Base-by-base conservation (phyloP, 225 moss, liverwort and hornwort genomes). In the Anthoceros angustus region DNA sequence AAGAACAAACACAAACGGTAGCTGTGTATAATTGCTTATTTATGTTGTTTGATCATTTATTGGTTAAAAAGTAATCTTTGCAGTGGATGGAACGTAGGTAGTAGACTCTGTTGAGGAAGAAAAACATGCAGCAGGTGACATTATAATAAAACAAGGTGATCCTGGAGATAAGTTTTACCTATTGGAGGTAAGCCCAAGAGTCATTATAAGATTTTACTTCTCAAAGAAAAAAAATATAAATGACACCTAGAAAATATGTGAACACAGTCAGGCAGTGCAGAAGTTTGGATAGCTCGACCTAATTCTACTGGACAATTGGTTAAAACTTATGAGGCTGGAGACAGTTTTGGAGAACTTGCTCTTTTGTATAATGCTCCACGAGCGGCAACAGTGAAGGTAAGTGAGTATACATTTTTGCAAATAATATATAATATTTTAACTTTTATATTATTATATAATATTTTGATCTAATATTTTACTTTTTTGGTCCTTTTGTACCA, bases 281-380 rank as follows among this genome's bases (percentile, higher is more conserved):
- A 98, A 10, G 98, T 87, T 0, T 91, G 79, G 66, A 72, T 80
- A 66, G 74, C 78, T 38, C 76, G 74, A n/a, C 63, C 65, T 38
- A 78, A 69, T 0, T 61, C 0, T 10, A 74, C 87, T 40, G 76
- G 85, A 15, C 66, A 83, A 0, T 65, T 83, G 68, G 89, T 98
- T 39, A 89, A 87, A 66, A 77, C 50, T 25, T 98, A 98, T 16
- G 78, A 80, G 11, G 67, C 87, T 7, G 98, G 98, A 39, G 98
- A 98, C 25, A 87, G 82, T 23, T 98, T 98, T 77, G 98, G 98
- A 42, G 98, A 98, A 42, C 89, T 98, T 72, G 98, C 98, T 5
- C 79, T 98, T 12, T 72, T 98, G 8, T 89, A 98, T 5, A 74
- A 89, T 68, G 85, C 92, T 25, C 98, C 92, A 12, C 74, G 92